Evolutionary conservation across 352 stramenopile species (phyloP), one percentile per base, ranked within the genome.

Genomic region (Plasmopara muralis): DNA sequence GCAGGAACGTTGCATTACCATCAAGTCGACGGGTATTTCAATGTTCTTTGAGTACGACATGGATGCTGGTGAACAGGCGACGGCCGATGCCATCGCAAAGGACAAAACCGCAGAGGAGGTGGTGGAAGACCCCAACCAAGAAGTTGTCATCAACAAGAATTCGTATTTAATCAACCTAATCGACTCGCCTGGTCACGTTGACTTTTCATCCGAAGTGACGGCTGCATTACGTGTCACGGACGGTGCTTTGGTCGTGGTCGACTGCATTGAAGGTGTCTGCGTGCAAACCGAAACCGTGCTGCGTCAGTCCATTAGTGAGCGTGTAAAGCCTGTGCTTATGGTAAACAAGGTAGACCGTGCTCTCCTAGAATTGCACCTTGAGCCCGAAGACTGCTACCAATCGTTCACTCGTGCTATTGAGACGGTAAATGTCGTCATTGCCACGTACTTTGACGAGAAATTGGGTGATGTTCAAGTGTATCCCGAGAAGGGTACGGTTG

Each of bases 31-130:
- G 45, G 97, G 95, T 86, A 99, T 99, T 72, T 98, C 95, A 43
- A 98, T 99, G 96, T 99, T 99, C 84, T 99, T 99, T 70, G 95
- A 99, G 86, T 99, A 99, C 87, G 94, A 98, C 68, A 96, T 98
- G 70, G 91, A 97, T 72, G 85, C 72, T 15, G 87, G 84, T 72
- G 93, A 98, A 70, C 52, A 77, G 43, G 88, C 89, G 41, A 85
- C 71, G 6, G 74, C 75, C 6, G 72, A 70, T 43, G 74, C 87
- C 31, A 62, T 84, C 8, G 74, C 76, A 34, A 77, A 91, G 33
- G 64, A 83, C 50, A 61, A 60, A 0, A 66, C 61, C 9, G 83
- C 79, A 50, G 62, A 72, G 38, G 42, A 45, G 15, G 65, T 68
- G 20, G 20, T 25, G 20, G 20, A 25, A 25, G 20, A 25, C 16